Conservation (phyloP, 2,329 filamentous ascomycete species). For the Diaporthe destruens region DNA sequence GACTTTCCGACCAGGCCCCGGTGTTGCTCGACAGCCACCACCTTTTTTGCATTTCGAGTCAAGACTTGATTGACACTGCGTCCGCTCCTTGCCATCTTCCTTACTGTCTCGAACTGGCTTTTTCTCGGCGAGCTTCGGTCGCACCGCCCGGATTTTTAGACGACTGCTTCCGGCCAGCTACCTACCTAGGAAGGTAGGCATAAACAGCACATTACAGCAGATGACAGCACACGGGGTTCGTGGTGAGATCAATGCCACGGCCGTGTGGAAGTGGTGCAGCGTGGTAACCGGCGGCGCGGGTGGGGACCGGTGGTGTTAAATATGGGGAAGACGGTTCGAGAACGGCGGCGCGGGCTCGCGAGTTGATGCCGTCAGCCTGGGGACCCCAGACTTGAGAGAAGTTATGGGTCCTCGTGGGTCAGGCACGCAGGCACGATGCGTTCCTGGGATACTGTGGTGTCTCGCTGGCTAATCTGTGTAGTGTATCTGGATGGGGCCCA, state of each 20-base stretch:
- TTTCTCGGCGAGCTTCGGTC: background rate
- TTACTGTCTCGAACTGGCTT: background rate
- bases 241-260: background rate
- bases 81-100: background rate
- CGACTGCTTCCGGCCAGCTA: no score
- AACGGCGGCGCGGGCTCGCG: conserved; percentile 29
- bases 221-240: background rate
- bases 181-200: no score
- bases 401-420: conserved; percentile 27
- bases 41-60: conserved; percentile 4
- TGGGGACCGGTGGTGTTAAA: conserved; percentile 20
- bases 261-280: background rate
- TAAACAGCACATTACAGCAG: background rate
- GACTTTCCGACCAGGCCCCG: background rate
- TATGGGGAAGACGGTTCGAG: conserved; percentile 38
- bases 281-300: conserved; percentile 1
- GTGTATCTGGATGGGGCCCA: background rate
- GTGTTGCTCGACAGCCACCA: background rate
- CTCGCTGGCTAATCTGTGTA: conserved; percentile 3
- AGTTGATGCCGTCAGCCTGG: conserved; percentile 31
- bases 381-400: conserved; percentile 23
- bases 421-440: conserved; percentile 3
- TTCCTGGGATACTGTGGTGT: conserved; percentile 7
- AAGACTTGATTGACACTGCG: background rate
- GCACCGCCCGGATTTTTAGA: background rate